phyloP scores from a whole-genome alignment of 129 eudicot species.

The Erigeron canadensis region DNA sequence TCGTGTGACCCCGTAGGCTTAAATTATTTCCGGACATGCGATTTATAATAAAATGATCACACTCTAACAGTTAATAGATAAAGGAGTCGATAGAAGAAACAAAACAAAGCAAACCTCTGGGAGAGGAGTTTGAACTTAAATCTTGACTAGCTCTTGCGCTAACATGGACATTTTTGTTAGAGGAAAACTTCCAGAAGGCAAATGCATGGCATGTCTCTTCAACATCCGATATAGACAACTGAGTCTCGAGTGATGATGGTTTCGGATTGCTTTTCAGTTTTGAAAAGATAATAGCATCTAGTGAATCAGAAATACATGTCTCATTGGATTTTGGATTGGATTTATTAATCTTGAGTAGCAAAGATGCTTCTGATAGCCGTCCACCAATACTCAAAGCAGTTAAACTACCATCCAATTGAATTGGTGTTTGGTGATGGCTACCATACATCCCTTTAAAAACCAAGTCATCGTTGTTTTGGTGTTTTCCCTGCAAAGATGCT shows the following conservation, averaged over 20 bases:
- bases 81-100: not conserved
- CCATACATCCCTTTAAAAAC: constrained; percentile 26
- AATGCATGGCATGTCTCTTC: constrained; percentile 94
- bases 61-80: too few relatives aligned
- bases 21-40: too few relatives aligned
- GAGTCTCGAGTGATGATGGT: constrained; percentile 35
- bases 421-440: constrained; percentile 22
- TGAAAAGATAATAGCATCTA: constrained; percentile 40
- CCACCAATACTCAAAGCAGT: constrained; percentile 80
- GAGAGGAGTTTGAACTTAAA: constrained; percentile 36
- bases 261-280: constrained; percentile 38
- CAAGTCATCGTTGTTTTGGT: constrained; percentile 21
- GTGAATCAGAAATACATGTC: constrained; percentile 40
- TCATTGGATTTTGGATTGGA: constrained; percentile 31
- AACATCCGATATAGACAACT: constrained; percentile 76
- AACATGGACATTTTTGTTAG: constrained; percentile 39
- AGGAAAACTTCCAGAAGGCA: constrained; percentile 47
- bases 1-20: too few relatives aligned
- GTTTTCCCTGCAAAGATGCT: constrained; percentile 59
- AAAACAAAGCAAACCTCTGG: constrained; percentile 42
- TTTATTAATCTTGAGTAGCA: constrained; percentile 52
- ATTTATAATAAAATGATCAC: too few relatives aligned
- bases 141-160: constrained; percentile 37
- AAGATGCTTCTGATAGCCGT: constrained; percentile 73
- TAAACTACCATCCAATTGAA: constrained; percentile 55